Conservation (phyloP, 75 land plant genomes). For the Pinus albicaulis region DNA sequence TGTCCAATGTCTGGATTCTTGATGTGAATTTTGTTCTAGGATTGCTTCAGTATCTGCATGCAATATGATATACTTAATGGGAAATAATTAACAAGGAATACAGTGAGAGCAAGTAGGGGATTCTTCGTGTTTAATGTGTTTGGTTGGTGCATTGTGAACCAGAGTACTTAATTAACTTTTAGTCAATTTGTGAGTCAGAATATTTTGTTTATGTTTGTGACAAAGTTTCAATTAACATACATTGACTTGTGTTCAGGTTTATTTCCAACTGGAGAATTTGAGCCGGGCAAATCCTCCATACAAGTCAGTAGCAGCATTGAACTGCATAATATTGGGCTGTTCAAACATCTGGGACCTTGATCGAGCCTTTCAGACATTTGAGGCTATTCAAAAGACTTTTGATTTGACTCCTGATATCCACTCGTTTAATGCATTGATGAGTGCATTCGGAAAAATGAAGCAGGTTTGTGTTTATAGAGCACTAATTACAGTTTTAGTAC, state of each 20-base stretch:
- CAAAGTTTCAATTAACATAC: neutral
- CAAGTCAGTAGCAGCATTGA: constrained; percentile 88
- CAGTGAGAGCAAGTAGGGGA: too few species aligned
- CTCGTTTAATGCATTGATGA: constrained; percentile 89
- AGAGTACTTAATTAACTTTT: neutral
- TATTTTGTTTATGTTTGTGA: neutral
- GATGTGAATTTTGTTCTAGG: neutral
- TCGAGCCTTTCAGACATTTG: constrained; percentile 95
- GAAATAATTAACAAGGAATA: too few species aligned
- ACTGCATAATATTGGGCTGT: constrained; percentile 89
- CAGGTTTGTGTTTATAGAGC: constrained; percentile 50
- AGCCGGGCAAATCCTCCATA: constrained; percentile 53
- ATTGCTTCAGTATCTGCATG: neutral
- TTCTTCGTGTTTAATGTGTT: too few species aligned
- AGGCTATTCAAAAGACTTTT: constrained; percentile 67
- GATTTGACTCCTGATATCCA: constrained; percentile 84
- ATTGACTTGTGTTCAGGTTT: constrained; percentile 54
- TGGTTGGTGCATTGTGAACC: too few species aligned
- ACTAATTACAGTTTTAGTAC: neutral
- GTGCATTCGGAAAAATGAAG: constrained; percentile 80
- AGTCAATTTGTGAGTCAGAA: too few species aligned
- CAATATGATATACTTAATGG: neutral
- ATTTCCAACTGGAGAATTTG: constrained; percentile 75
- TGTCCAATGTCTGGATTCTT: neutral
- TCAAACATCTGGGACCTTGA: constrained; percentile 94